phyloP scores from a whole-genome alignment of 805 yeast genomes.

The Myxozyma mucilagina region DNA sequence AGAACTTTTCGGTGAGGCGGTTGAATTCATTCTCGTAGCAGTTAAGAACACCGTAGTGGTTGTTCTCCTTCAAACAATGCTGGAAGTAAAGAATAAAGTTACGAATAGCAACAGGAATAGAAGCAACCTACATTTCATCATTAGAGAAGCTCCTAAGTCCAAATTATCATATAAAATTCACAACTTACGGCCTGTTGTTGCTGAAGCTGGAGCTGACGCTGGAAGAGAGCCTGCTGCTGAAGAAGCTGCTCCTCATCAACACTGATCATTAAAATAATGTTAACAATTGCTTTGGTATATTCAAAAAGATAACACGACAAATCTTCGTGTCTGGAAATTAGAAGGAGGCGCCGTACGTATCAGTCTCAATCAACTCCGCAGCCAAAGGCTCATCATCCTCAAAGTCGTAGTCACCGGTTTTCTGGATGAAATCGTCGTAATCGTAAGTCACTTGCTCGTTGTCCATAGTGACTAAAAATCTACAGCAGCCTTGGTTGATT shows the following conservation, averaged over 20 bases:
- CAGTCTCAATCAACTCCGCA: slow-evolving; percentile 33
- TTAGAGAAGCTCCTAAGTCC: too few species aligned
- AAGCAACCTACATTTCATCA: too few species aligned
- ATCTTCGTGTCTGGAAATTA: too few species aligned
- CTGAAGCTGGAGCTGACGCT: slow-evolving; percentile 35
- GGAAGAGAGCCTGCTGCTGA: slow-evolving; percentile 39
- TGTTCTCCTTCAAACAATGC: slow-evolving; percentile 46
- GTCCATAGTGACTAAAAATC: slow-evolving; percentile 19
- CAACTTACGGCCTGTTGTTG: slow-evolving; percentile 29
- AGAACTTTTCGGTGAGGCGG: slow-evolving; percentile 49
- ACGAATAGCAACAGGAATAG: slow-evolving; percentile 48
- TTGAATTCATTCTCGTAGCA: slow-evolving; percentile 51
- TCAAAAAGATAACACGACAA: not conserved
- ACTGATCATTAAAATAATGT: slow-evolving; percentile 1
- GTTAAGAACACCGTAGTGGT: slow-evolving; percentile 47
- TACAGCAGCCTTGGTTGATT: not conserved
- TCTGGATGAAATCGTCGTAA: slow-evolving; percentile 32
- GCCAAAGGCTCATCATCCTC: slow-evolving; percentile 36
- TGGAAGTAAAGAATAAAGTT: slow-evolving; percentile 49
- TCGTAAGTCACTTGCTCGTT: slow-evolving; percentile 29
- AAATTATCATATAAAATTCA: not conserved
- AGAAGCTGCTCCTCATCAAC: slow-evolving; percentile 40
- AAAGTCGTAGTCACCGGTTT: slow-evolving; percentile 35
- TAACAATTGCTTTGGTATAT: not conserved
- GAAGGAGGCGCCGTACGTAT: slow-evolving; percentile 16